Evolutionary conservation across 805 yeast genomes (phyloP), one percentile per base, ranked within the genome.

Genomic region (Geotrichum ghanense): DNA sequence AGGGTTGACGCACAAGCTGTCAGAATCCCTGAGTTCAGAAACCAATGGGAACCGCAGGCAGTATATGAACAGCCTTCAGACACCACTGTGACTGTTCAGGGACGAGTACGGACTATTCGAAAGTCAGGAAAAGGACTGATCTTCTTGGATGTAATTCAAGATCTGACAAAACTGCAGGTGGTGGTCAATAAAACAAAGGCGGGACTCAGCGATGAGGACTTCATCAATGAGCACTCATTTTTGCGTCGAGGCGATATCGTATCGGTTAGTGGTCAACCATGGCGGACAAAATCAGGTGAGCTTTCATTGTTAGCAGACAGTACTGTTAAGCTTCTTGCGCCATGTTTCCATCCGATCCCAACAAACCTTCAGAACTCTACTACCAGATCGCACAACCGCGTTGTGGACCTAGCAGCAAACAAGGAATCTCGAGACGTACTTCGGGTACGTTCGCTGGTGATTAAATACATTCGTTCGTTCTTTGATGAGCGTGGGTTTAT

Each of bases 281-380:
- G 90, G 22, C 60, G 74, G 2, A 85, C 97, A 0, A 78, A 80
- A 46, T 76, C 78, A 2, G 92, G 90, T 0, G 95, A 89, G 53
- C 65, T 88, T 5, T 81, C 95, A 1, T 57, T 90, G 45, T 77
- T 83, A 51, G 70, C 80, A 10, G 62, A 65, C 0, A 49, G 58
- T n/a, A 71, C 78, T 1, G 60, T 84, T 1, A 50, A 44, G 22
- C 61, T 87, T 10, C 71, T 83, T 4, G 62, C 89, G 0, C 90
- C 95, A 0, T 73, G 89, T 17, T 68, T 87, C 47, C 75, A 73
- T 47, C 81, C 83, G 1, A 57, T 81, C 7, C 96, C 96, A 0
- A 81, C 82, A 6, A 70, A 71, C 35, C 65, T 83, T 17, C 61
- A 65, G 0, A 82, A 83, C 51, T 60, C 69, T 1, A 68, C 76